These are phyloP conservation scores for Globisporangium viniferum DNA, from an alignment of 352 stramenopile species.

Conservation along the genomic window DNA sequence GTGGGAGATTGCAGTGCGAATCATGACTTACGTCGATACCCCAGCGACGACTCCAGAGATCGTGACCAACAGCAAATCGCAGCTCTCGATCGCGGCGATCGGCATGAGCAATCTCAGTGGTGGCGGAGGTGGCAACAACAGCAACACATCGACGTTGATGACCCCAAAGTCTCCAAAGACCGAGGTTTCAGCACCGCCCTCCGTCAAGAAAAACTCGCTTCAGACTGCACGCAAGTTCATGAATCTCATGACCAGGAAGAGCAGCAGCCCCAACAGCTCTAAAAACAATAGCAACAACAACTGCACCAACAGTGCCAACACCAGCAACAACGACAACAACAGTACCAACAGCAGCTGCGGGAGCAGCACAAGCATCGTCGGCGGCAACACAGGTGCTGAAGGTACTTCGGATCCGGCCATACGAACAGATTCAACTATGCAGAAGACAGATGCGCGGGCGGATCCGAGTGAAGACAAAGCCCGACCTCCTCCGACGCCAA, in stretches of 20 bases:
- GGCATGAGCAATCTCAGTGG: background rate
- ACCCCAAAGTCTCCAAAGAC: background rate
- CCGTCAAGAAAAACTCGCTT: constrained; percentile 17
- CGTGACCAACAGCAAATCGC: background rate
- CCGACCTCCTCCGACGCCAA: constrained; percentile 1
- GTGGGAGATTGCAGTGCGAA: constrained; percentile 40
- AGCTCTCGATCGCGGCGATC: background rate
- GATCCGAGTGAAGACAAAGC: constrained; percentile 7
- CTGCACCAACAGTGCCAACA: constrained; percentile 12
- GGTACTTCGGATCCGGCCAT: background rate
- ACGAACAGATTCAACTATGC: background rate
- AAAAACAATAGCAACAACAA: constrained; percentile 15
- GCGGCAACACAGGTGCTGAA: background rate
- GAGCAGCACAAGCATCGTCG: constrained; percentile 17
- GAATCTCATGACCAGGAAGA: constrained; percentile 24
- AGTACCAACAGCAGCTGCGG: constrained; percentile 8
- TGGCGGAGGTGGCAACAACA: background rate
- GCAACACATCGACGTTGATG: background rate
- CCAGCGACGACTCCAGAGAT: constrained; percentile 5
- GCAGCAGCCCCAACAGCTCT: constrained; percentile 18
- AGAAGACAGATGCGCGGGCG: background rate
- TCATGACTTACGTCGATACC: constrained; percentile 36
- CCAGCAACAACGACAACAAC: constrained; percentile 20
- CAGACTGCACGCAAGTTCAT: constrained; percentile 20
- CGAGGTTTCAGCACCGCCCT: background rate